phyloP scores from a whole-genome alignment of 768 basidiomycete genomes.

The Termitomyces sp. region DNA sequence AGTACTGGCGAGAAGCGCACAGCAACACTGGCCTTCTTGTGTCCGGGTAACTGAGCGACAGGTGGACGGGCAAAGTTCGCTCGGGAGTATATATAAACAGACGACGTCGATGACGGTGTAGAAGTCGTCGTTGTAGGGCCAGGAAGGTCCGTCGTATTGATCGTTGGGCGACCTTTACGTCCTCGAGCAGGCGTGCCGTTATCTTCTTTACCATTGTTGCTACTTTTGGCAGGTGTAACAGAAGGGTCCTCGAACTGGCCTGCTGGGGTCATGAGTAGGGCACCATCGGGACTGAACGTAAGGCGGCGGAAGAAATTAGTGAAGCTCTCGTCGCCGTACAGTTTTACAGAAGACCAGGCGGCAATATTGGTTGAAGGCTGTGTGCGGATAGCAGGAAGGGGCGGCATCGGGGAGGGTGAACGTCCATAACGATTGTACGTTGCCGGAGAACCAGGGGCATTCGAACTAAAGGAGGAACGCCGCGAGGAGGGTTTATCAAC shows the following conservation, averaged over 20 bases:
- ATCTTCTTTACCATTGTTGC: conserved; percentile 19
- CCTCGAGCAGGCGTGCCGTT: conserved; percentile 49
- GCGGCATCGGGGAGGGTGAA: conserved; percentile 87
- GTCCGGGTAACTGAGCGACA: conserved; percentile 91
- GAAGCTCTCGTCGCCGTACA: conserved; percentile 94
- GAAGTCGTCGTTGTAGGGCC: conserved; percentile 31
- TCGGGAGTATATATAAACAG: conserved; percentile 92
- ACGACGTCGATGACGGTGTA: conserved; percentile 31
- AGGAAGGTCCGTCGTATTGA: conserved; percentile 27
- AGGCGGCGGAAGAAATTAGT: conserved; percentile 95
- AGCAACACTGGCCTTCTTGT: conserved; percentile 92
- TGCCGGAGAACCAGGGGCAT: conserved; percentile 72
- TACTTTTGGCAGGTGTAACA: conserved; percentile 29
- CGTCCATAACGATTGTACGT: conserved; percentile 63
- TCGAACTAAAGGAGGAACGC: conserved; percentile 77
- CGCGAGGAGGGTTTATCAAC: conserved; percentile 51
- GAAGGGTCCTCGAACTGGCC: conserved; percentile 96
- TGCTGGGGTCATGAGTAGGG: conserved; percentile 88
- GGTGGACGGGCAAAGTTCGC: conserved; percentile 92
- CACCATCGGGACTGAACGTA: conserved; percentile 93
- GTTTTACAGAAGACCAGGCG: conserved; percentile 62
- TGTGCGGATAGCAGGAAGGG: conserved; percentile 87
- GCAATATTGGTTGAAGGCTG: conserved; percentile 29
- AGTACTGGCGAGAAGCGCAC: conserved; percentile 91
- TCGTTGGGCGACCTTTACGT: conserved; percentile 47